phyloP scores from a whole-genome alignment of 1,139 yeast species.

The Ogataea hybrid region DNA sequence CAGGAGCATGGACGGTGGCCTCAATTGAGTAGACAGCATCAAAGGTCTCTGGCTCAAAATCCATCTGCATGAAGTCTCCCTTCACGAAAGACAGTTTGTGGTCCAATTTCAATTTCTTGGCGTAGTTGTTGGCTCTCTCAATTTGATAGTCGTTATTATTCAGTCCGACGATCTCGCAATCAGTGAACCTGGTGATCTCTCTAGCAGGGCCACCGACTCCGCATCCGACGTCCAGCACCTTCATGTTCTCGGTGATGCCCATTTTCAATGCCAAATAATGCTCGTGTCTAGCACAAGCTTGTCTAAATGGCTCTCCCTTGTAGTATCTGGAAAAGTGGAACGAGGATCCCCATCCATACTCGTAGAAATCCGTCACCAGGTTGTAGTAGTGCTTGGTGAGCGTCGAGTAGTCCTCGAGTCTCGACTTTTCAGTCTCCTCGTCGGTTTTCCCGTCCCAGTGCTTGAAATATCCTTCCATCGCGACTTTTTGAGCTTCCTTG shows the following conservation, averaged over 20 bases:
- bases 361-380: slow-evolving; percentile 94
- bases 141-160: slow-evolving; percentile 98
- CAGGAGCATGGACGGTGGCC: slow-evolving; percentile 98
- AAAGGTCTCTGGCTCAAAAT: slow-evolving; percentile 81
- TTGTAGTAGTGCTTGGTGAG: slow-evolving; percentile 95
- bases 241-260: slow-evolving; percentile 74
- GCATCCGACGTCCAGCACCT: slow-evolving; percentile 96
- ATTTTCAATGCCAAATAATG: slow-evolving; percentile 90
- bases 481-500: slow-evolving; percentile 75
- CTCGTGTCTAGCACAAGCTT: slow-evolving; percentile 97
- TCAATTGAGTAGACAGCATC: slow-evolving; percentile 98
- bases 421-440: slow-evolving; percentile 65
- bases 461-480: slow-evolving; percentile 87
- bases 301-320: slow-evolving; percentile 89
- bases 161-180: slow-evolving; percentile 82
- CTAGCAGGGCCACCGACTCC: slow-evolving; percentile 99
- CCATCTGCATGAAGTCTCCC: slow-evolving; percentile 99
- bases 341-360: slow-evolving; percentile 99
- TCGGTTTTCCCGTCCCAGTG: slow-evolving; percentile 94
- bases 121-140: slow-evolving; percentile 84
- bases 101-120: slow-evolving; percentile 61
- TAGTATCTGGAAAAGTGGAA: slow-evolving; percentile 96
- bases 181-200: slow-evolving; percentile 90
- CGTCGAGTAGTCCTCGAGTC: slow-evolving; percentile 82
- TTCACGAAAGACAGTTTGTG: slow-evolving; percentile 83